Percentiles rank a stretch among this genome's conserved stretches.
These are phyloP conservation scores for Yamadazyma oceani DNA, from an alignment of 1,139 yeast species.

Conservation along the genomic window DNA sequence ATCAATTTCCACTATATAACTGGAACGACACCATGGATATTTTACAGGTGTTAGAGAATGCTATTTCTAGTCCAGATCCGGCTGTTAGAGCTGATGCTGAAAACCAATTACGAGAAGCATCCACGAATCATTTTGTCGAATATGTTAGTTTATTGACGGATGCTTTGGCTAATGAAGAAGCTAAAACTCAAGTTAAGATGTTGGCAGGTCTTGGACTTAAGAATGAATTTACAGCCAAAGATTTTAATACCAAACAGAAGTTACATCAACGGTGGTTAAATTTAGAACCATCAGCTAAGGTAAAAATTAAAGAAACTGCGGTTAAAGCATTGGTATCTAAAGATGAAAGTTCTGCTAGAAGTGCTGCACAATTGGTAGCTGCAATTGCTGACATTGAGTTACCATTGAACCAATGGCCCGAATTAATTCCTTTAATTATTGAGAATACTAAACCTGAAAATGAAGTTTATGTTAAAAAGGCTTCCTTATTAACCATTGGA, in stretches of 20 bases:
- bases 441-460: constrained; percentile 80
- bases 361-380: constrained; percentile 93
- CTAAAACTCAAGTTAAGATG: constrained; percentile 81
- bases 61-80: constrained; percentile 67
- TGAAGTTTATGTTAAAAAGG: constrained; percentile 77
- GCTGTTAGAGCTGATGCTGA: constrained; percentile 78
- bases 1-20: background rate
- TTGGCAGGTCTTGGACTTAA: constrained; percentile 88
- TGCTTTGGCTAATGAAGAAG: constrained; percentile 66
- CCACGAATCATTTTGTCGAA: constrained; percentile 71
- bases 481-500: constrained; percentile 87
- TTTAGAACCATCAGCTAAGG: constrained; percentile 54
- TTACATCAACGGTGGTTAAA: constrained; percentile 64
- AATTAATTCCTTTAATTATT: constrained; percentile 76
- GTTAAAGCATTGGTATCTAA: constrained; percentile 61
- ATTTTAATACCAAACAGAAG: constrained; percentile 46
- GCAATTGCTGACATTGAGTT: constrained; percentile 95
- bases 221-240: constrained; percentile 85
- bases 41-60: constrained; percentile 73
- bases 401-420: constrained; percentile 87
- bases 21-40: constrained; percentile 52
- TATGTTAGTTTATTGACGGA: constrained; percentile 71
- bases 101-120: constrained; percentile 68
- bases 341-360: constrained; percentile 80
- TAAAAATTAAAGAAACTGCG: constrained; percentile 67